A percentile compares a stretch with the other conserved stretches of the same genome.
Evolutionary conservation across 225 moss, liverwort and hornwort genomes (phyloP).

Genomic region (Ulota crispa): DNA sequence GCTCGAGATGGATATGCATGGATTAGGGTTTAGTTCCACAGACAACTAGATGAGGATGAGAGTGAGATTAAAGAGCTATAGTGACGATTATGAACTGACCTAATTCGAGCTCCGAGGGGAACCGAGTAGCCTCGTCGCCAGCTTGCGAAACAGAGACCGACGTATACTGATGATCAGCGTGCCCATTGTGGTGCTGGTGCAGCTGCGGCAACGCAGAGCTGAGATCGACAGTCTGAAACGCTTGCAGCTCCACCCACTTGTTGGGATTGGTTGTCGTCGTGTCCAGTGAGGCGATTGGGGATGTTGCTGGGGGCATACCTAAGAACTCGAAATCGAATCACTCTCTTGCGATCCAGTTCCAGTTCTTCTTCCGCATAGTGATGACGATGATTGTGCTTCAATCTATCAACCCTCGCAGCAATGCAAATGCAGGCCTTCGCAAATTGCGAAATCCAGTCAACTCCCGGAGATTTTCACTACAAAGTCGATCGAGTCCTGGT

Average conservation of each 20-base stretch:
- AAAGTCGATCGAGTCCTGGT: not conserved
- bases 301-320: conserved; percentile 43
- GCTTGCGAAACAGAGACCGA: conserved; percentile 8
- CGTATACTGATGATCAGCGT: conserved; percentile 7
- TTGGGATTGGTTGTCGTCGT: not conserved
- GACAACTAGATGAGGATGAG: not conserved
- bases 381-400: not conserved
- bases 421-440: not conserved
- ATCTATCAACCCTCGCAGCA: not conserved
- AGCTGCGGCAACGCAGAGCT: conserved; percentile 37
- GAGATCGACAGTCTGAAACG: conserved; percentile 49
- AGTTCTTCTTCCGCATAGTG: conserved; percentile 29
- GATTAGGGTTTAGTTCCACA: conserved; percentile 2
- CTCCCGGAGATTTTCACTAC: not conserved
- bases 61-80: not conserved
- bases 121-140: not conserved
- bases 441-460: not conserved
- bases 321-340: conserved; percentile 18
- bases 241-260: conserved; percentile 59
- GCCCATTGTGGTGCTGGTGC: conserved; percentile 20
- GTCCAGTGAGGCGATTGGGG: conserved; percentile 37
- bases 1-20: not conserved
- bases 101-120: conserved; percentile 37
- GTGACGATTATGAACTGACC: conserved; percentile 15
- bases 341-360: conserved; percentile 22